phyloP scores from a whole-genome alignment of 768 basidiomycete species.

The Filobasidium floriforme region DNA sequence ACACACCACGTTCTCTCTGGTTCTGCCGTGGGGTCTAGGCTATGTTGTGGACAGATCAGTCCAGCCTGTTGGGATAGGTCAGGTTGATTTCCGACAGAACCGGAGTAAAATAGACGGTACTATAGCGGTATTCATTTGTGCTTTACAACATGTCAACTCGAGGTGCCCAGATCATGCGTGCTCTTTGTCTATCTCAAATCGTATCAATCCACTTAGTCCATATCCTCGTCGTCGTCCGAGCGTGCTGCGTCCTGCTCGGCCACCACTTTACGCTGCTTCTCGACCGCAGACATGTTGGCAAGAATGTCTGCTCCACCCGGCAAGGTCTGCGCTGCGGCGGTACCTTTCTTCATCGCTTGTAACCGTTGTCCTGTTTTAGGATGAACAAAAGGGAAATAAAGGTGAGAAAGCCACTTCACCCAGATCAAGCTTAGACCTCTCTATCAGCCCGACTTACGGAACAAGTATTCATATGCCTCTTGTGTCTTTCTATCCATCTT shows the following conservation, averaged over 20 bases:
- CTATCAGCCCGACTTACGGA: slow-evolving; percentile 56
- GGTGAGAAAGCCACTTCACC: neutral
- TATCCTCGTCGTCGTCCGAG: slow-evolving; percentile 12
- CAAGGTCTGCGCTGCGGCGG: slow-evolving; percentile 6
- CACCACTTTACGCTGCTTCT: slow-evolving; percentile 28
- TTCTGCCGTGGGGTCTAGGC: too few relatives aligned
- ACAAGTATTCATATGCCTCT: slow-evolving; percentile 83
- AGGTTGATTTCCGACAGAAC: too few relatives aligned
- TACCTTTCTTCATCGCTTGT: slow-evolving; percentile 37
- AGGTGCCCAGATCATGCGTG: too few relatives aligned
- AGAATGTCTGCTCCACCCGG: slow-evolving; percentile 32
- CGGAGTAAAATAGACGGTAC: too few relatives aligned
- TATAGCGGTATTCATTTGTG: too few relatives aligned
- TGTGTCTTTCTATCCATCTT: slow-evolving; percentile 87
- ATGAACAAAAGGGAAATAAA: neutral
- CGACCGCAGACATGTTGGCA: slow-evolving; percentile 37
- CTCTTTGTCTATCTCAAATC: too few relatives aligned
- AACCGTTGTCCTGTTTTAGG: slow-evolving; percentile 37
- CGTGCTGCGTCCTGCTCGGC: slow-evolving; percentile 25
- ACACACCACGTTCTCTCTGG: too few relatives aligned
- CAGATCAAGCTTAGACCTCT: neutral
- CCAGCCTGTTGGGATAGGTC: too few relatives aligned
- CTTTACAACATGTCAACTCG: too few relatives aligned
- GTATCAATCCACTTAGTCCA: neutral
- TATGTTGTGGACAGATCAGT: too few relatives aligned